phyloP scores from a whole-genome alignment of 228 moss, liverwort and hornwort species.

The Sphagnum fallax region DNA sequence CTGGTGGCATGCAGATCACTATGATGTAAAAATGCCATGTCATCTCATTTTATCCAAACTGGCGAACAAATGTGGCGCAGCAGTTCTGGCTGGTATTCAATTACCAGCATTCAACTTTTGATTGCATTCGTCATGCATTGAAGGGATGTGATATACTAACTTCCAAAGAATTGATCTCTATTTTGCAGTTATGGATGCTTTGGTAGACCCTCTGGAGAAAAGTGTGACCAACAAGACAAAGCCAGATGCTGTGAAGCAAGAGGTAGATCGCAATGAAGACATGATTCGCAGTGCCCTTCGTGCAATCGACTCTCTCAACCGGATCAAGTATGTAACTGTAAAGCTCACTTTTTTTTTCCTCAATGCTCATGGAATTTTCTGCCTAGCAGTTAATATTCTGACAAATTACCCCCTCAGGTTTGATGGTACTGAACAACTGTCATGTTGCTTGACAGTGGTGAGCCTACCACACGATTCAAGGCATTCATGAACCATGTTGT shows the following conservation, averaged over 20 bases:
- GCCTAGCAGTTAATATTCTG: neutral
- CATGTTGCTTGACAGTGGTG: slow-evolving; percentile 61
- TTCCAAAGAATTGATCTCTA: neutral
- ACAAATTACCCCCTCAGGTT: no score
- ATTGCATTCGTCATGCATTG: no score
- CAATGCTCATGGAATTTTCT: neutral
- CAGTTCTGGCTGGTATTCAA: slow-evolving; percentile 79
- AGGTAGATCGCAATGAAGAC: slow-evolving; percentile 98
- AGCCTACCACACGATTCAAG: slow-evolving; percentile 91
- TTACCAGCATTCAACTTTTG: neutral
- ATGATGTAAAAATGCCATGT: slow-evolving; percentile 99
- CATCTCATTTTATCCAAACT: slow-evolving; percentile 91
- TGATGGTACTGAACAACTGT: slow-evolving; percentile 5
- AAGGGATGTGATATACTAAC: no score
- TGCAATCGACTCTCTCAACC: slow-evolving; percentile 87
- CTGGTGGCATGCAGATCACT: slow-evolving; percentile 62
- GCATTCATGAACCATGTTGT: slow-evolving; percentile 95
- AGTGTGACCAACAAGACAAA: slow-evolving; percentile 98
- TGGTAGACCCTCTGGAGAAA: slow-evolving; percentile 95
- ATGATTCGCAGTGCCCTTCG: slow-evolving; percentile 99
- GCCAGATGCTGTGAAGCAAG: slow-evolving; percentile 99
- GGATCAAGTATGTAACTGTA: slow-evolving; percentile 63
- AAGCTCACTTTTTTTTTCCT: neutral
- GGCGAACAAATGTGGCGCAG: slow-evolving; percentile 85
- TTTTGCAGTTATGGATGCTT: slow-evolving; percentile 74